A percentile compares a stretch with the other conserved stretches of the same genome.
Conservation (phyloP, 1,139 yeast species). For the Magnusiomyces suaveolens region DNA sequence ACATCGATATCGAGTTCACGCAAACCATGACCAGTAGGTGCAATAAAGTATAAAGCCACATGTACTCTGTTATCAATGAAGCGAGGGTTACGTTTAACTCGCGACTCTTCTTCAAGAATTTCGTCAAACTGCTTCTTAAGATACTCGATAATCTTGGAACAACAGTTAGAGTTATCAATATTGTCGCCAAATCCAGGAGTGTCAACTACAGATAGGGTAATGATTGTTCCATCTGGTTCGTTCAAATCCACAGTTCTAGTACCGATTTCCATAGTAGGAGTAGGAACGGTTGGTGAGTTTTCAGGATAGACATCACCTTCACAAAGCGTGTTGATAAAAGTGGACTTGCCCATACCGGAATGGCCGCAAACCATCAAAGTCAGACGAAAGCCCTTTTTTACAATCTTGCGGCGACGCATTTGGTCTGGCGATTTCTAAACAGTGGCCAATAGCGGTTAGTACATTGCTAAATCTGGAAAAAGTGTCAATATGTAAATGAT, state of each 20-base stretch:
- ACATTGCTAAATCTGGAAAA: neutral
- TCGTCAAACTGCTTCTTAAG: constrained; percentile 87
- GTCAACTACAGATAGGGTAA: constrained; percentile 50
- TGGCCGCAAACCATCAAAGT: constrained; percentile 67
- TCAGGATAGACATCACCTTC: constrained; percentile 60
- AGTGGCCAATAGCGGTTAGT: neutral
- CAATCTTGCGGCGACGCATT: constrained; percentile 57
- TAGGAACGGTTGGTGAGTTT: constrained; percentile 8
- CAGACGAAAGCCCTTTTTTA: constrained; percentile 74
- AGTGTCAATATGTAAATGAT: neutral
- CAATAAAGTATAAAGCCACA: constrained; percentile 57
- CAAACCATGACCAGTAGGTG: constrained; percentile 68
- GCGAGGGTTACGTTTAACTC: constrained; percentile 75
- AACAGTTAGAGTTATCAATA: constrained; percentile 53
- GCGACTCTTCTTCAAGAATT: constrained; percentile 81
- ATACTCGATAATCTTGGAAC: constrained; percentile 61
- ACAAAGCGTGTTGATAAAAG: constrained; percentile 73
- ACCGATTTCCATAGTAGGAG: constrained; percentile 14
- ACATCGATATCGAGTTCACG: constrained; percentile 68
- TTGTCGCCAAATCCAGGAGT: constrained; percentile 79
- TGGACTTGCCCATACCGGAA: constrained; percentile 68
- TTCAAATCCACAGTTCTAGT: constrained; percentile 19
- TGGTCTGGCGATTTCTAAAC: constrained; percentile 15
- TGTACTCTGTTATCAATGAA: constrained; percentile 69
- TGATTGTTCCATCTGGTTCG: constrained; percentile 51